Evolutionary conservation across 1,284 basidiomycete species (phyloP), one percentile per base, ranked within the genome.

Genomic region (Cutaneotrichosporon dermatis): DNA sequence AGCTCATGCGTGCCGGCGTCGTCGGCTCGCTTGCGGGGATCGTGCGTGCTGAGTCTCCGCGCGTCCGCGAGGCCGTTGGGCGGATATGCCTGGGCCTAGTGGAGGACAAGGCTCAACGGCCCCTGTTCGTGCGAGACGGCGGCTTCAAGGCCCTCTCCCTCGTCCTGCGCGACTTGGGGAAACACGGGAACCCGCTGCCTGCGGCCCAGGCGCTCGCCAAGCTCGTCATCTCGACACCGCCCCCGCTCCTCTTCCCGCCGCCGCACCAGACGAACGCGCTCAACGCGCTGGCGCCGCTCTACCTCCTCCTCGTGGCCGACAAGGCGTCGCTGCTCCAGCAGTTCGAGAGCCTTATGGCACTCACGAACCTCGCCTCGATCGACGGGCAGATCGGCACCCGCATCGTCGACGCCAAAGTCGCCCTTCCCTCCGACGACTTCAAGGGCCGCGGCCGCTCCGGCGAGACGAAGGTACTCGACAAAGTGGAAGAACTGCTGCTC

Each of bases 341-440:
- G 48, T 99, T 99, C 70, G 95, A 99, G 76, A 85, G 87, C 3
- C 82, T 93, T 63, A 94, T 99, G 90, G 94, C 93, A 1, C 82
- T 99, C 51, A 99, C 95, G 4, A 99, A 99, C 73, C 79, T 99
- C 40, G 87, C 93, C 1, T 92, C 90, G n/a, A 82, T 89, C 53
- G 83, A 83, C 58, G 79, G 84, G 0, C 82, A 84, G 43, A 76
- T 86, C n/a, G 85, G 88, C 3, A 79, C 82, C 15, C 83, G 85
- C 40, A 83, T 94, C 44, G 64, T 73, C 36, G 41, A 45, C 8
- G 71, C 72, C 7, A 54, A 49, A 1, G 44, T 69, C 4, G 1
- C 79, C 77, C 60, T 58, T 25, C 44, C 48, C 6, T 46, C 54
- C 34, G 16, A 51, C 39, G 54, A 48, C 9, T 35, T 44, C 53